Evolutionary conservation across 1,284 basidiomycete species (phyloP).

Genomic region (Cerrena zonata): DNA sequence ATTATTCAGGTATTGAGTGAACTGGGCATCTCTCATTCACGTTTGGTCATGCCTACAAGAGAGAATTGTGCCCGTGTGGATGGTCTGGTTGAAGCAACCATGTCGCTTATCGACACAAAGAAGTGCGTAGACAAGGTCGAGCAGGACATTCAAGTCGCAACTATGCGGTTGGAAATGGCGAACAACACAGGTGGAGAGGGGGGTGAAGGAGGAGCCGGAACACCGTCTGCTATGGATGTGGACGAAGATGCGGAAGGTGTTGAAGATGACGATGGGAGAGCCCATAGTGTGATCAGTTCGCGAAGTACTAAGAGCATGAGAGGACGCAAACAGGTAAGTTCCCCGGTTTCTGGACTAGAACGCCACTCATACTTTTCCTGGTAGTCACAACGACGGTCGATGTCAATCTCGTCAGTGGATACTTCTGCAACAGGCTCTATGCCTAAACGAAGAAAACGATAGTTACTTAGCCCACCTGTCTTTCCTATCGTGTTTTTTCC

Average conservation of each 20-base stretch:
- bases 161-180: conserved; percentile 58
- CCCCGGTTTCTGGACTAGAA: neutral
- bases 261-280: conserved; percentile 45
- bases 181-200: conserved; percentile 34
- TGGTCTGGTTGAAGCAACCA: conserved; percentile 64
- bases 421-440: conserved; percentile 5
- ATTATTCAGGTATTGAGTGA: conserved; percentile 72
- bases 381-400: conserved; percentile 9
- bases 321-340: conserved; percentile 53
- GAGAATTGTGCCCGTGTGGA: conserved; percentile 73
- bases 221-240: conserved; percentile 13
- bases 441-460: conserved; percentile 10
- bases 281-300: conserved; percentile 60
- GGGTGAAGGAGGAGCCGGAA: conserved; percentile 23
- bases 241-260: conserved; percentile 31
- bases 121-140: conserved; percentile 81
- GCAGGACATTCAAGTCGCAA: conserved; percentile 72
- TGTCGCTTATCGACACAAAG: conserved; percentile 78
- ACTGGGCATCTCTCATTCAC: conserved; percentile 65
- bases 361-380: neutral
- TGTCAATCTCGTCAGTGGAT: conserved; percentile 15
- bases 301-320: conserved; percentile 50
- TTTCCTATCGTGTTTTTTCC: neutral
- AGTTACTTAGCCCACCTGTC: neutral
- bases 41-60: conserved; percentile 87